Percentiles rank a stretch among this genome's conserved stretches.
Conservation (phyloP, 2,329 filamentous ascomycete species). For the Ascochyta rabiei region DNA sequence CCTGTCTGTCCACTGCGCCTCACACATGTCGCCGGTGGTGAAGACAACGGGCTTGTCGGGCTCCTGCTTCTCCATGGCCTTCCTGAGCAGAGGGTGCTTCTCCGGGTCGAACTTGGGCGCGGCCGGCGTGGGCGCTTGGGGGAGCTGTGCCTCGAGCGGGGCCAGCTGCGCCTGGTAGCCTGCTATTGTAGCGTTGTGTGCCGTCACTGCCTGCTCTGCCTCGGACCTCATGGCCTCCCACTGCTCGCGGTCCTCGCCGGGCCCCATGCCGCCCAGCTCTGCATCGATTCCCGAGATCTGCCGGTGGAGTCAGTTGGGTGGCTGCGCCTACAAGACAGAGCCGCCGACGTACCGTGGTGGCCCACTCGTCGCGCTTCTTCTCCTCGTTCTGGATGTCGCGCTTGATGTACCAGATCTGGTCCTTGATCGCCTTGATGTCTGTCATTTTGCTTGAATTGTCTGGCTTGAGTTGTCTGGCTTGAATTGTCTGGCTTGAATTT, state of each 20-base stretch:
- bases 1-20: conserved; percentile 92
- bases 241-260: conserved; percentile 79
- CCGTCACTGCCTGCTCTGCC: conserved; percentile 79
- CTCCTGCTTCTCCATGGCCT: conserved; percentile 50
- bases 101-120: conserved; percentile 75
- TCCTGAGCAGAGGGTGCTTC: conserved; percentile 75
- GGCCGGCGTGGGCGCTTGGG: conserved; percentile 45
- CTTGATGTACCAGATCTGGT: conserved; percentile 35
- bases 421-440: conserved; percentile 35
- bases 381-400: conserved; percentile 30
- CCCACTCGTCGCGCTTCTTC: conserved; percentile 29
- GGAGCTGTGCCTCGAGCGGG: conserved; percentile 55
- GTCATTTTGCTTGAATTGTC: conserved; percentile 32
- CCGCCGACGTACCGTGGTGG: conserved; percentile 12
- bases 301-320: conserved; percentile 1
- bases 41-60: conserved; percentile 61
- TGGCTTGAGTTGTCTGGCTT: too few species aligned
- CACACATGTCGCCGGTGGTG: conserved; percentile 85
- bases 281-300: conserved; percentile 9
- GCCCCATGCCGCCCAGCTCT: conserved; percentile 54
- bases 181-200: conserved; percentile 79
- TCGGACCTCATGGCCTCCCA: conserved; percentile 81
- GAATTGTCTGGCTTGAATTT: too few species aligned
- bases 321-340: not conserved
- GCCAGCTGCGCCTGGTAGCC: conserved; percentile 68